Conservation (phyloP, 2,329 filamentous ascomycete genomes). For the Xylaria sp. region DNA sequence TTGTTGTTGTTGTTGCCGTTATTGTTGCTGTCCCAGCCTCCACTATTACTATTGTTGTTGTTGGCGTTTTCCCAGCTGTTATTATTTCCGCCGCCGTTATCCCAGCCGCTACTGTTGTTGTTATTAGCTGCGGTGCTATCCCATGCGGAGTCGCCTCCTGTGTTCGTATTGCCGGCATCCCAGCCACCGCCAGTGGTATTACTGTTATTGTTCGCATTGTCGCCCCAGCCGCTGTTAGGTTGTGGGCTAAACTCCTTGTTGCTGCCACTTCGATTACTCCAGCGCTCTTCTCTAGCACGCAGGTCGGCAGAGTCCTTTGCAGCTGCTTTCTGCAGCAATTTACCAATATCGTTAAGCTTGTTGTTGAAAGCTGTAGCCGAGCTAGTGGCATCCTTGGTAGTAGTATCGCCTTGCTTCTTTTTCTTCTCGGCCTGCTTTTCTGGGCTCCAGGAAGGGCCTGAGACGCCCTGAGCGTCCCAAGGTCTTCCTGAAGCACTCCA, state of each 20-base stretch:
- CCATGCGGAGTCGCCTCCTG: conserved; percentile 22
- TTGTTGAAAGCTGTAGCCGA: not conserved
- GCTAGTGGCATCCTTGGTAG: not conserved
- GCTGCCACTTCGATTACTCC: conserved; percentile 35
- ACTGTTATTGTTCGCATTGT: conserved; percentile 27
- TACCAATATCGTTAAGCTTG: conserved; percentile 10
- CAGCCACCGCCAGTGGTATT: conserved; percentile 17
- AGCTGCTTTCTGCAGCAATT: conserved; percentile 29
- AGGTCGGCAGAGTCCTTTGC: conserved; percentile 33
- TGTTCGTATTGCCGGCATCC: conserved; percentile 19
- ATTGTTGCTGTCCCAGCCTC: conserved; percentile 7
- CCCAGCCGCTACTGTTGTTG: conserved; percentile 15
- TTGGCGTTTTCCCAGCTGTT: conserved; percentile 7
- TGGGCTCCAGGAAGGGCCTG: conserved; percentile 30
- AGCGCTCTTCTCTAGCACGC: conserved; percentile 36
- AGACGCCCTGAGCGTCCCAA: conserved; percentile 39
- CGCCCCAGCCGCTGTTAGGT: conserved; percentile 14
- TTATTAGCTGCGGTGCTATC: conserved; percentile 16
- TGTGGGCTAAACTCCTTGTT: conserved; percentile 39
- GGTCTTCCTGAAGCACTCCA: conserved; percentile 16
- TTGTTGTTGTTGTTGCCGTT: conserved; percentile 13
- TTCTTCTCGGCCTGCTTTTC: conserved; percentile 28
- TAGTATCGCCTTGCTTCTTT: conserved; percentile 19
- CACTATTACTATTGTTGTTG: conserved; percentile 5
- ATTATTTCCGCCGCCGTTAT: conserved; percentile 10